Evolutionary conservation across 1,284 basidiomycete species (phyloP).

Genomic region (Fomitopsis schrenkii): DNA sequence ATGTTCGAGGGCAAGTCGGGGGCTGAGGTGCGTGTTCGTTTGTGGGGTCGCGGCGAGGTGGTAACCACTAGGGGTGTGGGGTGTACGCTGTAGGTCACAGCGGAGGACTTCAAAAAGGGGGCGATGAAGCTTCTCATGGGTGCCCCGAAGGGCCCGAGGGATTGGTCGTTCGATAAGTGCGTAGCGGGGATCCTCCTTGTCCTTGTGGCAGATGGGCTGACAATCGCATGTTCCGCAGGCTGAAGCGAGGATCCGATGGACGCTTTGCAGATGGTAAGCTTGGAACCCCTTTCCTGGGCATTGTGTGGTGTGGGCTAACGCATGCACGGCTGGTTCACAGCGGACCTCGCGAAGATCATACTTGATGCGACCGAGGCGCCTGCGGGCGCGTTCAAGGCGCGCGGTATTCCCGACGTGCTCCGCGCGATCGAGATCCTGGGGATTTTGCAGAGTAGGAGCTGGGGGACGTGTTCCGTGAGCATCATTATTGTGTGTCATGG

Average conservation of each 20-base stretch:
- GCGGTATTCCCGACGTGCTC: constrained; percentile 66
- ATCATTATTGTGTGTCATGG: background rate
- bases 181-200: constrained; percentile 29
- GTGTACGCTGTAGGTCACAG: constrained; percentile 33
- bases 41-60: too few species aligned
- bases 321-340: background rate
- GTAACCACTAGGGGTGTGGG: background rate
- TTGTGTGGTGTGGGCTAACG: background rate
- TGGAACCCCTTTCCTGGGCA: background rate
- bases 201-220: background rate
- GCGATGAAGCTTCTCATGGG: constrained; percentile 22
- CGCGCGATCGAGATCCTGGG: constrained; percentile 71
- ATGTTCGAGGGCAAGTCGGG: constrained; percentile 12
- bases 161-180: constrained; percentile 32
- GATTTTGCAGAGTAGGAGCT: constrained; percentile 65
- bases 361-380: constrained; percentile 61
- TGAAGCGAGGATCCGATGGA: constrained; percentile 49
- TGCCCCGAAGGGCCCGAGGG: constrained; percentile 12
- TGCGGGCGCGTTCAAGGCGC: constrained; percentile 72
- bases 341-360: constrained; percentile 60
- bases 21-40: background rate
- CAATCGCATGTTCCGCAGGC: constrained; percentile 27
- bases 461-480: constrained; percentile 63
- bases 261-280: constrained; percentile 50
- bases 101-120: constrained; percentile 38